Evolutionary conservation across 805 yeast genomes (phyloP).

Genomic region (Jamesozyma spencerorum): DNA sequence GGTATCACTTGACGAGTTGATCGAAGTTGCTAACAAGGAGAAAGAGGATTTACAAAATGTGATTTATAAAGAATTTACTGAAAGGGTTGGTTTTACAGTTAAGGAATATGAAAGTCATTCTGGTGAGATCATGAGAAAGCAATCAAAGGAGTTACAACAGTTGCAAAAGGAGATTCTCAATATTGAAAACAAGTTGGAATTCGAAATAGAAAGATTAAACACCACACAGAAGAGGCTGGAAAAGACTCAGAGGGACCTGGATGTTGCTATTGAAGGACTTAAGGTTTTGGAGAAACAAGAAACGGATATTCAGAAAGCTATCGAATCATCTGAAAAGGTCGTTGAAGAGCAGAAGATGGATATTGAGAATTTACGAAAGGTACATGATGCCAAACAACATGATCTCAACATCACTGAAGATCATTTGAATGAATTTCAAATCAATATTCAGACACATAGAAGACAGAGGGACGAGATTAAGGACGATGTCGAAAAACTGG

Average conservation of each 20-base stretch:
- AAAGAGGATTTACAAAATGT: slow-evolving; percentile 34
- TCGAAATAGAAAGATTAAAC: slow-evolving; percentile 51
- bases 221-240: slow-evolving; percentile 44
- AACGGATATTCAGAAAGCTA: slow-evolving; percentile 23
- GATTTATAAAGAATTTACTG: slow-evolving; percentile 48
- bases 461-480: slow-evolving; percentile 35
- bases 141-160: slow-evolving; percentile 52
- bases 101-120: slow-evolving; percentile 63
- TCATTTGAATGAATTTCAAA: slow-evolving; percentile 31
- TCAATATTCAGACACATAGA: slow-evolving; percentile 22
- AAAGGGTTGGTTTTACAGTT: slow-evolving; percentile 45
- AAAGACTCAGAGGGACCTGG: slow-evolving; percentile 33
- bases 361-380: slow-evolving; percentile 28
- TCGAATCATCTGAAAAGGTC: slow-evolving; percentile 35
- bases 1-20: slow-evolving; percentile 15
- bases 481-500: slow-evolving; percentile 45
- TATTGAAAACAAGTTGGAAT: slow-evolving; percentile 49
- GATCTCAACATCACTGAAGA: slow-evolving; percentile 42
- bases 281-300: slow-evolving; percentile 30
- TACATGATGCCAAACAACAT: slow-evolving; percentile 26
- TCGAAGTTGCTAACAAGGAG: slow-evolving; percentile 22
- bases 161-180: slow-evolving; percentile 52
- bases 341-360: slow-evolving; percentile 33
- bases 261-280: slow-evolving; percentile 31
- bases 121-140: slow-evolving; percentile 47